Evolutionary conservation across 306 rosid genomes (phyloP).

Genomic region (Benincasa hispida): DNA sequence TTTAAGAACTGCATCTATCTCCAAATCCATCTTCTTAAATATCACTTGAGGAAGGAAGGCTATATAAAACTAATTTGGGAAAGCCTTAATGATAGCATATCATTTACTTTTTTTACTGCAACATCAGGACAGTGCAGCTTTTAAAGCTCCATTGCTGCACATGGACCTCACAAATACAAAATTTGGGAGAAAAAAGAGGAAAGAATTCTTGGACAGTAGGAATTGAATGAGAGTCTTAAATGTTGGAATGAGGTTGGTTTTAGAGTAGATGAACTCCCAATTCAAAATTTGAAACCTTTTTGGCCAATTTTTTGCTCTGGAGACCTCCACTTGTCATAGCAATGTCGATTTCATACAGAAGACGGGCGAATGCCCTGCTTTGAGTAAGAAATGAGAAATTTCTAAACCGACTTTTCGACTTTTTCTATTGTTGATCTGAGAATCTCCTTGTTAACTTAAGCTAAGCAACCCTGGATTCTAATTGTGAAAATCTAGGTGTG

Average conservation of each 20-base stretch:
- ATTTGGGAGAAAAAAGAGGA: not conserved
- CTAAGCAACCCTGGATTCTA: not conserved
- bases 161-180: conserved; percentile 40
- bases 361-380: too few species aligned
- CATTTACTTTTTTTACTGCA: conserved; percentile 12
- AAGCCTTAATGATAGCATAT: not conserved
- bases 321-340: not conserved
- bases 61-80: not conserved
- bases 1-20: not conserved
- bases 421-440: not conserved
- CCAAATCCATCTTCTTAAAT: too few species aligned
- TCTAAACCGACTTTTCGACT: not conserved
- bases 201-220: not conserved
- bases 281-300: conserved; percentile 7
- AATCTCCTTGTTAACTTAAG: not conserved
- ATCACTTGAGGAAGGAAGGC: not conserved
- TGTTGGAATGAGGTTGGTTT: conserved; percentile 5
- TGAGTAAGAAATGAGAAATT: not conserved
- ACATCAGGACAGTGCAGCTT: conserved; percentile 29
- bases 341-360: not conserved
- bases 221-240: conserved; percentile 5
- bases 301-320: not conserved
- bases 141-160: conserved; percentile 35
- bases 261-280: conserved; percentile 4
- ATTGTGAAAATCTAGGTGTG: not conserved